These are phyloP conservation scores for Tetracladium maxilliforme DNA, from an alignment of 2,329 filamentous ascomycete species.

Conservation along the genomic window DNA sequence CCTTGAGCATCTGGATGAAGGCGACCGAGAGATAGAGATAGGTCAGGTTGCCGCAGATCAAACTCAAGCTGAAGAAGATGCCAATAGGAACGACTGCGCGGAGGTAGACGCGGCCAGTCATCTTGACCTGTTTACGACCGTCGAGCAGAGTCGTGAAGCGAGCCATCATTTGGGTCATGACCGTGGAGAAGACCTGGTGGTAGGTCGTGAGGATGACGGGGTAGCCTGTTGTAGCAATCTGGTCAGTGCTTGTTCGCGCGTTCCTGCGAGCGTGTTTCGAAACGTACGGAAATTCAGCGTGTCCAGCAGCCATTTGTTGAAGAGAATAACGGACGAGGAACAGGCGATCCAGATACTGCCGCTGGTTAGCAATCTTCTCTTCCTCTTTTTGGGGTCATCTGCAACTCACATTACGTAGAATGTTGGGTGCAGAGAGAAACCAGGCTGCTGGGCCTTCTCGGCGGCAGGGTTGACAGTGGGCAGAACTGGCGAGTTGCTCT, in stretches of 20 bases:
- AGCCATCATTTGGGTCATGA: slow-evolving; percentile 89
- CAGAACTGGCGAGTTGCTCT: slow-evolving; percentile 44
- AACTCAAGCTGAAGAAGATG: slow-evolving; percentile 85
- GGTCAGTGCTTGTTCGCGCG: slow-evolving; percentile 8
- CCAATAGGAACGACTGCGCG: slow-evolving; percentile 91
- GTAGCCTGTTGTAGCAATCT: slow-evolving; percentile 33
- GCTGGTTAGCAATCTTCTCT: slow-evolving; percentile 5
- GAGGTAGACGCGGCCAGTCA: slow-evolving; percentile 88
- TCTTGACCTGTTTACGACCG: slow-evolving; percentile 89
- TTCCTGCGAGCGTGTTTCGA: neutral
- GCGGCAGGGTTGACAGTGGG: slow-evolving; percentile 66
- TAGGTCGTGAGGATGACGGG: slow-evolving; percentile 86
- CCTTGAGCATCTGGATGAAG: slow-evolving; percentile 99
- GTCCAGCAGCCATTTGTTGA: slow-evolving; percentile 98
- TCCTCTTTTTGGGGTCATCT: slow-evolving; percentile 3
- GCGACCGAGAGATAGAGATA: slow-evolving; percentile 92
- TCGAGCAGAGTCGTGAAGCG: slow-evolving; percentile 83
- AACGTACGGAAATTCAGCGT: slow-evolving; percentile 67
- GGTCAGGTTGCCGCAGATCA: slow-evolving; percentile 93
- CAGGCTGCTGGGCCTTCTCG: slow-evolving; percentile 55
- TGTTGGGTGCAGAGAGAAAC: slow-evolving; percentile 58
- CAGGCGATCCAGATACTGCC: slow-evolving; percentile 78
- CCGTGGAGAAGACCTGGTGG: slow-evolving; percentile 82
- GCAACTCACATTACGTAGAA: slow-evolving; percentile 60
- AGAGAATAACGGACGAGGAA: slow-evolving; percentile 89